A percentile compares a stretch with the other conserved stretches of the same genome.
phyloP scores from a whole-genome alignment of 352 stramenopile genomes.

The Plasmopara muralis region DNA sequence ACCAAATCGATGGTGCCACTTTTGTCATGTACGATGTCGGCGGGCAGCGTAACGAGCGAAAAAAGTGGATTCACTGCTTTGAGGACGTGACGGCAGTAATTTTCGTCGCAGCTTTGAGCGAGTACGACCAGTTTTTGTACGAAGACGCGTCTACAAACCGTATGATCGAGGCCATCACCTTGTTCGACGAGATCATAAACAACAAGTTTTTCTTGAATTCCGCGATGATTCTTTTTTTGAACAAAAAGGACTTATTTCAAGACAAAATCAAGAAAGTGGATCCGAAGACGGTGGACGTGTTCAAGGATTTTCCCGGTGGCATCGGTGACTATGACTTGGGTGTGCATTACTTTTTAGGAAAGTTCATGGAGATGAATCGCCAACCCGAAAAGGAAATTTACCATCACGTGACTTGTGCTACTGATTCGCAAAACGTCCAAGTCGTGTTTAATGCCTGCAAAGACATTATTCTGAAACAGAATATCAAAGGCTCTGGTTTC shows the following conservation, averaged over 20 bases:
- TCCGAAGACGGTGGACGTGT: conserved; percentile 87
- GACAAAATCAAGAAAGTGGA: conserved; percentile 94
- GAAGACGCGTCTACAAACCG: conserved; percentile 91
- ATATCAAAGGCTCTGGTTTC: conserved; percentile 89
- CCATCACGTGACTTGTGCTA: conserved; percentile 94
- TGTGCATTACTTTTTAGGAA: conserved; percentile 87
- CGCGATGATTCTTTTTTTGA: conserved; percentile 95
- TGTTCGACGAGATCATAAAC: conserved; percentile 95
- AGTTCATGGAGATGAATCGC: conserved; percentile 94
- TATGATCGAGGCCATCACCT: conserved; percentile 92
- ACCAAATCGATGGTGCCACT: conserved; percentile 92
- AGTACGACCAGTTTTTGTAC: conserved; percentile 94
- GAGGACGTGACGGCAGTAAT: conserved; percentile 95
- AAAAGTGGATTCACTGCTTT: conserved; percentile 98
- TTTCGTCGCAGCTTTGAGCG: conserved; percentile 93
- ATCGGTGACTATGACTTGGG: conserved; percentile 82
- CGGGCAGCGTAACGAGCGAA: conserved; percentile 93
- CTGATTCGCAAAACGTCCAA: conserved; percentile 95
- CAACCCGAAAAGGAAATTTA: conserved; percentile 91
- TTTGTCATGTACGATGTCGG: conserved; percentile 97
- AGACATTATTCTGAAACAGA: conserved; percentile 92
- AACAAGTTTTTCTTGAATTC: conserved; percentile 92
- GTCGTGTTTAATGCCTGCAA: conserved; percentile 96
- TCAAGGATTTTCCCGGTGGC: conserved; percentile 86
- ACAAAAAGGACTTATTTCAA: conserved; percentile 96